A percentile compares a stretch with the other conserved stretches of the same genome.
Conservation (phyloP, 768 basidiomycete genomes). For the Pleurotus ostreatus region DNA sequence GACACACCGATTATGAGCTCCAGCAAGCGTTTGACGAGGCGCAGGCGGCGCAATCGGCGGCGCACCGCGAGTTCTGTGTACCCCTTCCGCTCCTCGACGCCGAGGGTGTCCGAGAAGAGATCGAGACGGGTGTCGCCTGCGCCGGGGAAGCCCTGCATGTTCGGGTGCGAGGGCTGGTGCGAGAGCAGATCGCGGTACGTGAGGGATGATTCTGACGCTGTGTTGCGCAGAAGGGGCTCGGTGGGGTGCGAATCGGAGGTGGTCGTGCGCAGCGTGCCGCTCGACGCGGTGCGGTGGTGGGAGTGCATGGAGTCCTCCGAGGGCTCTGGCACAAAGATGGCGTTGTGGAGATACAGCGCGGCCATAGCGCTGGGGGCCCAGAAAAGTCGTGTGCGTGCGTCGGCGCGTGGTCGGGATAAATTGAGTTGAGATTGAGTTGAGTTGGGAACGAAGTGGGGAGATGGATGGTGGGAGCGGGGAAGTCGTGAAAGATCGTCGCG, state of each 20-base stretch:
- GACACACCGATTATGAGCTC: conserved; percentile 36
- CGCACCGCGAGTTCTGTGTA: conserved; percentile 19
- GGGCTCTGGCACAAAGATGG: conserved; percentile 38
- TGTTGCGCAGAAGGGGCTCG: conserved; percentile 36
- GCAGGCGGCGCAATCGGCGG: conserved; percentile 26
- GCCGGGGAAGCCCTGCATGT: conserved; percentile 11
- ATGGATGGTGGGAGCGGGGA: no score
- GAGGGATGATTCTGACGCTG: conserved; percentile 22
- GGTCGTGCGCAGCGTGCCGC: conserved; percentile 29
- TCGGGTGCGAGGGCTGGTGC: conserved; percentile 26
- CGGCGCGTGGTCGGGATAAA: neutral
- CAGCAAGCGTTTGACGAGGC: conserved; percentile 22
- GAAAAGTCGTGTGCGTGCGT: conserved; percentile 13
- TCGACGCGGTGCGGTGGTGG: conserved; percentile 6
- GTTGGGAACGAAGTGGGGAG: no score
- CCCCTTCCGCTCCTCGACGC: conserved; percentile 23
- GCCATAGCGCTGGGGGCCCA: conserved; percentile 41
- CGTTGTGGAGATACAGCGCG: conserved; percentile 55
- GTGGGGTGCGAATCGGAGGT: conserved; percentile 38
- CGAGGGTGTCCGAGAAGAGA: conserved; percentile 22
- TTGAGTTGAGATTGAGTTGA: no score
- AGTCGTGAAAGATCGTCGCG: no score
- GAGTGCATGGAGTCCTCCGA: conserved; percentile 22
- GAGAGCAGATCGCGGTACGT: conserved; percentile 29
- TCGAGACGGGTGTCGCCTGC: conserved; percentile 21